Conservation (phyloP, 345 rosid genomes). For the Bruguiera gymnorhiza region DNA sequence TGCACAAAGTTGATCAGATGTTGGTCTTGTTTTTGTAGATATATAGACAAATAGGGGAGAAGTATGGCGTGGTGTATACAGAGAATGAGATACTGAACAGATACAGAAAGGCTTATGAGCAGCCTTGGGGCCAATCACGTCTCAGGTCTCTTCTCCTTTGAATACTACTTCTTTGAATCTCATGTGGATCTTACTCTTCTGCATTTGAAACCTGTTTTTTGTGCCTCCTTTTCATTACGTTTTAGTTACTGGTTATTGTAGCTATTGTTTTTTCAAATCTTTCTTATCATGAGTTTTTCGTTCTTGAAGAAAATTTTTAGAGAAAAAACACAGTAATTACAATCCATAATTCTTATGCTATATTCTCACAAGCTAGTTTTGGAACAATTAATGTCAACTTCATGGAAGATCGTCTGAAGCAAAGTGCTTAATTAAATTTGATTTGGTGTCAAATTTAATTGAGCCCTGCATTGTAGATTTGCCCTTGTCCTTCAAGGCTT, state of each 20-base stretch:
- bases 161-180: not conserved
- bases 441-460: too few relatives aligned
- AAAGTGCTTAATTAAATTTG: not conserved
- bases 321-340: too few relatives aligned
- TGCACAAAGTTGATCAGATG: not conserved
- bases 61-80: conserved; percentile 84
- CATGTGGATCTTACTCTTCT: not conserved
- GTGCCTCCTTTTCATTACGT: not conserved
- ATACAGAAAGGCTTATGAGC: conserved; percentile 86
- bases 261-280: too few relatives aligned
- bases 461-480: too few relatives aligned
- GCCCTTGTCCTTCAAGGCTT: too few relatives aligned
- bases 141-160: conserved; percentile 53
- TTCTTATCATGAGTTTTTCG: too few relatives aligned
- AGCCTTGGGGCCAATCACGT: conserved; percentile 95
- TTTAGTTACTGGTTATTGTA: not conserved
- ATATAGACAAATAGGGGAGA: conserved; percentile 80
- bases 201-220: not conserved
- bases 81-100: conserved; percentile 81
- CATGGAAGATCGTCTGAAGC: too few relatives aligned
- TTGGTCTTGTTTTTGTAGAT: conserved; percentile 41
- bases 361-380: too few relatives aligned
- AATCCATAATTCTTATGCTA: too few relatives aligned
- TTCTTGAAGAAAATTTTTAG: too few relatives aligned
- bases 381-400: too few relatives aligned